These are phyloP conservation scores for Hansfordia pulvinata DNA, from an alignment of 2,329 filamentous ascomycete species.

Conservation along the genomic window DNA sequence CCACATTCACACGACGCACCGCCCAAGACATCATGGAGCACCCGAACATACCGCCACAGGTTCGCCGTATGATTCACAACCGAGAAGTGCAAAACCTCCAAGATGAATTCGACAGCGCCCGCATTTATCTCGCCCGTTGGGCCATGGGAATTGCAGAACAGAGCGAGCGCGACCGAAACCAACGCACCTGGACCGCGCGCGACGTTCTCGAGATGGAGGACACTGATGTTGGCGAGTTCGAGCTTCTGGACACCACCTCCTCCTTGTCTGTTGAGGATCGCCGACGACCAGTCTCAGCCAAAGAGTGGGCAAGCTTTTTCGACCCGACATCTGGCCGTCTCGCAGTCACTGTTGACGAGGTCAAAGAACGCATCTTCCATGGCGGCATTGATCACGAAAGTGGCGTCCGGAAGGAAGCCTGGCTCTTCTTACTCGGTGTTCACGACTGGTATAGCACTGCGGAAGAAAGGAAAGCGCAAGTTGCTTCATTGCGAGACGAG, in stretches of 20 bases:
- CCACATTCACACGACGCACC: slow-evolving; percentile 83
- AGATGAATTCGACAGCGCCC: slow-evolving; percentile 93
- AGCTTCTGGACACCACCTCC: slow-evolving; percentile 69
- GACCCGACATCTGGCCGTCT: slow-evolving; percentile 62
- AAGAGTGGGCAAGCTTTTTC: slow-evolving; percentile 89
- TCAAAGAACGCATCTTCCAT: slow-evolving; percentile 95
- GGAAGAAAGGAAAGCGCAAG: slow-evolving; percentile 70
- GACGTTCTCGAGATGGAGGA: slow-evolving; percentile 92
- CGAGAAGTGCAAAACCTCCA: slow-evolving; percentile 91
- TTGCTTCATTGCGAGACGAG: slow-evolving; percentile 79
- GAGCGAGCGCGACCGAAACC: slow-evolving; percentile 73
- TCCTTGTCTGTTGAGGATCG: slow-evolving; percentile 63
- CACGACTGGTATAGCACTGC: slow-evolving; percentile 85
- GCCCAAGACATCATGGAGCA: slow-evolving; percentile 89
- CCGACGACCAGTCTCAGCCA: slow-evolving; percentile 61
- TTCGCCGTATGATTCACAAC: slow-evolving; percentile 72
- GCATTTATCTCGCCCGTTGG: slow-evolving; percentile 90
- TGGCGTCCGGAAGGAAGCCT: slow-evolving; percentile 88
- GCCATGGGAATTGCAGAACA: slow-evolving; percentile 98
- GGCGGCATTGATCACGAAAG: slow-evolving; percentile 82
- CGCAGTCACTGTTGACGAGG: slow-evolving; percentile 73
- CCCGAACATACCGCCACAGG: slow-evolving; percentile 77
- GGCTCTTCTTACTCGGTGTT: slow-evolving; percentile 85
- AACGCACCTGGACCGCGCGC: slow-evolving; percentile 83
- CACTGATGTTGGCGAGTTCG: slow-evolving; percentile 90